These are phyloP conservation scores for Cudoniella acicularis DNA, from an alignment of 495 filamentous ascomycete species.

Conservation along the genomic window DNA sequence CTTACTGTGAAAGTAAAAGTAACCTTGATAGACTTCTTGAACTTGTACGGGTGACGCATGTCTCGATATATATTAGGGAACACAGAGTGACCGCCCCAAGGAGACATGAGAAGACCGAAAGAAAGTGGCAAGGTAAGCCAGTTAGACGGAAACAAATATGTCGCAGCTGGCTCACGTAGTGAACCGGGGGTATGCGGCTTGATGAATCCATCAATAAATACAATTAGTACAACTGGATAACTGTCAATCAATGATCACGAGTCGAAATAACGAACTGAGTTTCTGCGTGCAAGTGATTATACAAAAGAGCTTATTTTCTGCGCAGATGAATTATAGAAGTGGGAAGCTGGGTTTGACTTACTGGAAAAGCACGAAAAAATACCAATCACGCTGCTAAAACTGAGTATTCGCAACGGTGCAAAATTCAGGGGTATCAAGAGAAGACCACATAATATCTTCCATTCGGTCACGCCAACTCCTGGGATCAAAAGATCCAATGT, in stretches of 20 bases:
- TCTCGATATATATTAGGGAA: slow-evolving; percentile 98
- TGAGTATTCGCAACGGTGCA: slow-evolving; percentile 76
- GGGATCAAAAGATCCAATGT: slow-evolving; percentile 79
- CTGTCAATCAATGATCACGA: not conserved
- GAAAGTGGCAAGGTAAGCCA: slow-evolving; percentile 90
- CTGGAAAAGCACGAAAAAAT: slow-evolving; percentile 81
- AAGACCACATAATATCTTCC: slow-evolving; percentile 84
- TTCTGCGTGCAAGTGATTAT: too few relatives aligned
- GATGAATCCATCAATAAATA: slow-evolving; percentile 80
- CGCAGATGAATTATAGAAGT: not conserved
- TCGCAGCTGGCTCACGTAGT: slow-evolving; percentile 74
- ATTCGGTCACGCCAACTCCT: slow-evolving; percentile 62
- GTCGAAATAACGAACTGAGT: not conserved
- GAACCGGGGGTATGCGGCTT: slow-evolving; percentile 81
- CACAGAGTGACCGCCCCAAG: slow-evolving; percentile 93
- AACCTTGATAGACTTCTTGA: slow-evolving; percentile 66
- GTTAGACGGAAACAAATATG: slow-evolving; percentile 73
- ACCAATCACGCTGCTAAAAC: slow-evolving; percentile 86
- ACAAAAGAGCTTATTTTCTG: too few relatives aligned
- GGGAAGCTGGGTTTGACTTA: slow-evolving; percentile 13
- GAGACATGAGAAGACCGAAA: slow-evolving; percentile 94
- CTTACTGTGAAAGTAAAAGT: slow-evolving; percentile 88
- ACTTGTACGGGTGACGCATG: slow-evolving; percentile 93
- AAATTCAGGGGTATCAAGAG: slow-evolving; percentile 83
- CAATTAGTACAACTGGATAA: slow-evolving; percentile 67